Evolutionary conservation across 2,329 filamentous ascomycete species (phyloP).

Genomic region (Colletotrichum scovillei): DNA sequence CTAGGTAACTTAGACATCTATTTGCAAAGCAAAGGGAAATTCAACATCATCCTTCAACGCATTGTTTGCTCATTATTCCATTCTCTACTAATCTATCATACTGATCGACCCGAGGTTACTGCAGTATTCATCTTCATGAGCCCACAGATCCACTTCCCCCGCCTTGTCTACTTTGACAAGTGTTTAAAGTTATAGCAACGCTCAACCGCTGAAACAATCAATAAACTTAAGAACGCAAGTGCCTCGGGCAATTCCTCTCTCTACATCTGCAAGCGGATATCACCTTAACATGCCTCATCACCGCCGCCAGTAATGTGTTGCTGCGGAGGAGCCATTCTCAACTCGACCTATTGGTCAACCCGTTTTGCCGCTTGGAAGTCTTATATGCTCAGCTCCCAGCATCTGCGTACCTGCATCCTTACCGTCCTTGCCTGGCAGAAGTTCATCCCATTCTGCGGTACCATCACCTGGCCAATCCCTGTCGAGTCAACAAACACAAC

Average conservation of each 20-base stretch:
- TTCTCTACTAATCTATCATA: not conserved
- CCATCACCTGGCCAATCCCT: not conserved
- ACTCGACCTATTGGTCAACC: not conserved
- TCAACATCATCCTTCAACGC: not conserved
- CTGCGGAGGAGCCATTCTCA: conserved; percentile 1
- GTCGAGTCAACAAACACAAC: not conserved
- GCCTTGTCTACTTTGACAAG: not conserved
- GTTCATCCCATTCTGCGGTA: conserved; percentile 25
- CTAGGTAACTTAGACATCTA: not conserved
- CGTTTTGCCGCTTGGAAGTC: not conserved
- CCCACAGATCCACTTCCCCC: not conserved
- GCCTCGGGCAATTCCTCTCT: conserved; percentile 15
- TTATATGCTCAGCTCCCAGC: not conserved
- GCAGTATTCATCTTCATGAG: not conserved
- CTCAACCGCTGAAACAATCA: conserved; percentile 12
- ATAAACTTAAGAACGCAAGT: conserved; percentile 23
- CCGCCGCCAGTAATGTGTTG: not conserved
- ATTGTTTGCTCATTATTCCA: not conserved
- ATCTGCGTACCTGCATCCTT: not conserved
- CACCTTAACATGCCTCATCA: not conserved
- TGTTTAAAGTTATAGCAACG: not conserved
- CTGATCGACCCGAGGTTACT: not conserved
- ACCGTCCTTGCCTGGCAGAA: not conserved
- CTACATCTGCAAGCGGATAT: not conserved
- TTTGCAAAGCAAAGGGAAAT: not conserved